phyloP scores from a whole-genome alignment of 208 protist genomes.

The Leishmania tropica region DNA sequence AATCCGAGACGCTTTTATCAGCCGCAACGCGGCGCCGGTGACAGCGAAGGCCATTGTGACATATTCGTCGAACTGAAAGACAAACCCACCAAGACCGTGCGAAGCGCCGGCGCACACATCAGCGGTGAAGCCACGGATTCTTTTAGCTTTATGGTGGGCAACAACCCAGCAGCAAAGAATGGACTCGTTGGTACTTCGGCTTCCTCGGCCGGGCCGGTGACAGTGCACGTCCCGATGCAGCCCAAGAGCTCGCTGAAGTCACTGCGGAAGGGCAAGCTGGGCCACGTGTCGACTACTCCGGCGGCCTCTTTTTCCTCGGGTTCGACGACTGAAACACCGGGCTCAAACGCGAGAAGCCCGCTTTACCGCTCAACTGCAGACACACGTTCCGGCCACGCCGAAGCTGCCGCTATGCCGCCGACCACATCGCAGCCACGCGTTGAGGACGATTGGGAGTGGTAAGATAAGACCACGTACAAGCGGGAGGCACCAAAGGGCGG shows the following conservation, averaged over 20 bases:
- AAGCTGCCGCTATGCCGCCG: not conserved
- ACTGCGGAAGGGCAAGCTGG: slow-evolving; percentile 17
- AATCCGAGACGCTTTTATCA: too few species aligned
- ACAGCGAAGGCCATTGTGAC: not conserved
- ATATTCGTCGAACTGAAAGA: slow-evolving; percentile 6
- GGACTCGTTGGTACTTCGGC: not conserved
- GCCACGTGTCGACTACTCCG: not conserved
- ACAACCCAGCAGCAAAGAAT: not conserved
- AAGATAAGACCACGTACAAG: not conserved
- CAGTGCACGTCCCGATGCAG: not conserved
- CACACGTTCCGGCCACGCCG: not conserved
- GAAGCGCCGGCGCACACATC: not conserved
- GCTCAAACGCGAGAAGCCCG: not conserved
- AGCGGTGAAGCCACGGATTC: not conserved
- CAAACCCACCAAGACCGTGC: not conserved
- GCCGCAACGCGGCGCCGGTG: not conserved
- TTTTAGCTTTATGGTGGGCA: not conserved
- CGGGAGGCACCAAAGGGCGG: not conserved
- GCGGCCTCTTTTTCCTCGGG: too few species aligned
- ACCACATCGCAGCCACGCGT: not conserved
- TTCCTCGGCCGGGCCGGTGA: not conserved
- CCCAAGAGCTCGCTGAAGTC: slow-evolving; percentile 18
- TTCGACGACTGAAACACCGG: not conserved
- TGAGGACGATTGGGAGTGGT: not conserved
- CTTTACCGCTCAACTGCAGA: not conserved